Base-by-base conservation (phyloP, 805 yeast genomes). In the Saturnispora galanensis region DNA sequence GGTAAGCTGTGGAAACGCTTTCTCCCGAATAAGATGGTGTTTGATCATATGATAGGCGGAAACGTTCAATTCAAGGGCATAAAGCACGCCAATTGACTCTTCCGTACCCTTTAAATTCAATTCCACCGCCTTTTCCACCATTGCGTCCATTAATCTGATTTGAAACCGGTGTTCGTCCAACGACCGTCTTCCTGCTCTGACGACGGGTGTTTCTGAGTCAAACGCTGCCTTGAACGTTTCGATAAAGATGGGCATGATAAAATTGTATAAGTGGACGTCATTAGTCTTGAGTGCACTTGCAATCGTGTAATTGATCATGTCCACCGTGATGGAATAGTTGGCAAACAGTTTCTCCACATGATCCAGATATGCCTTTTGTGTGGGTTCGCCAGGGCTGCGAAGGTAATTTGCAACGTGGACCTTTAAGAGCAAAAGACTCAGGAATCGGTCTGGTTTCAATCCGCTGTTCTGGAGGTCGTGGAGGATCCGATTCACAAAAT, bases 371-470 rank as follows among this genome's bases (percentile, higher is more conserved):
- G 21, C 18, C 10, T 36, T 10, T 17, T 28, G 26, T 2, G 33
- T 29, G 26, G 31, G 12, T 1, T 30, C 28, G 6, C 17, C 5
- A 7, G 9, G 15, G 3, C 17, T 13, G 6, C 17, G 21, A 21
- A 21, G 31, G 21, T 31, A 42, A 12, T 35, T 35, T 11, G 17
- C 31, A 13, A 26, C 37, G 12, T 37, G 38, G 11, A 30, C 47
- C 34, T 50, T 50, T 1, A 50, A 21, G 2, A 50, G 11, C 10
- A 47, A 38, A 33, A 42, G 42, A 2, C 45, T 13, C 28, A 50
- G 10, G 10, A 34, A 40, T 35, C 52, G 40, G 17, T 50, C 48
- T 3, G 44, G 35, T 18, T 32, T 5, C 3, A 42, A 11, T 9
- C 38, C 31, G 10, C 10, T 11, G 7, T 42, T 18, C 2, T 37